Evolutionary conservation across 768 basidiomycete species (phyloP), one percentile per base, ranked within the genome.

Genomic region (Hygrophorus russula): DNA sequence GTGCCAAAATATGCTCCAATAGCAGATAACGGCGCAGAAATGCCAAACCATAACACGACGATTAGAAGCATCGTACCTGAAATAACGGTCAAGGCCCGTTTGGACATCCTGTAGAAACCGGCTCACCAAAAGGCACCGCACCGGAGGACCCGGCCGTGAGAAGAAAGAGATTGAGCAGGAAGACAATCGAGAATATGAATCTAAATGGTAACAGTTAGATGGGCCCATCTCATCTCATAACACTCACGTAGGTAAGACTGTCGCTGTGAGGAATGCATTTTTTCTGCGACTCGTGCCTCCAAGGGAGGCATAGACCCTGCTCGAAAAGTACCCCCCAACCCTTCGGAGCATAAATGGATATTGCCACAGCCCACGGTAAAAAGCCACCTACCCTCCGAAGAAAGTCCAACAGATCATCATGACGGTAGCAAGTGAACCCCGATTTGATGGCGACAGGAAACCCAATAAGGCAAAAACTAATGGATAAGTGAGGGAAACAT

Each of bases 401-500:
- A 96, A 67, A 2, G 92, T 86, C 89, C 91, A 97, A 59, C 80
- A 89, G 11, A 97, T 75, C 70, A 96, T 78, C 79, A 96, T 86
- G 36, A 92, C 84, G 2, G 92, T 96, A 1, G 89, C 89, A 8
- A 98, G 76, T 2, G 90, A 84, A 18, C 94, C 94, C 15, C 94
- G 82, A 55, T 96, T 97, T 12, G 91, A 92, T 6, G 94, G 94
- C 0, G 89, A 93, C 19, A 98, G 72, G 68, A 98, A 94, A 4
- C 93, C 93, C 43, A 96, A 59, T 15, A 94, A 64, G 5, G 90
- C 94, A 58, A 94, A 98, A 8, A 93, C 85, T 91, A 51, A 14
- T 7, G 24, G 19, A 41, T 43, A 44, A 41, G 46, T 53, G 28
- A 42, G 40, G n/a, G 14, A 28, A 41, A 14, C 31, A 32, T 39